Evolutionary conservation across 495 filamentous ascomycete genomes (phyloP).

Genomic region (Podospora conica): DNA sequence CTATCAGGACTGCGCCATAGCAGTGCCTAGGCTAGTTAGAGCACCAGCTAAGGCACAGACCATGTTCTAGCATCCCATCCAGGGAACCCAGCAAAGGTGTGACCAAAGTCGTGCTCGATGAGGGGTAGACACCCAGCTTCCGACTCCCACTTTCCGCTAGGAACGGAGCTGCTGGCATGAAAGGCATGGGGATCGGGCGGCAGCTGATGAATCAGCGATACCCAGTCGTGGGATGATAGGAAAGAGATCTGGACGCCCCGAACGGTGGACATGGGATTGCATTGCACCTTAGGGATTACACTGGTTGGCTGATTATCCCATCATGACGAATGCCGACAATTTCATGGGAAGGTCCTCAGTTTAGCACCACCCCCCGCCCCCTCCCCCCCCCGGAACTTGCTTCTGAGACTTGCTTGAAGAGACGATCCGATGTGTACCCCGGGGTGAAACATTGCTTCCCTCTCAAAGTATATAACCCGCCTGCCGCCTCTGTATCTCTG

Average conservation of each 20-base stretch:
- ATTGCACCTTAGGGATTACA: not conserved
- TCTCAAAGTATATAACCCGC: not conserved
- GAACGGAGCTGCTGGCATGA: not conserved
- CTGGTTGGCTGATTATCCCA: constrained; percentile 22
- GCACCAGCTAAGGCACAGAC: rapidly evolving
- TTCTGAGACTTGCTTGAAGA: not conserved
- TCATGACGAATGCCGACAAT: constrained; percentile 25
- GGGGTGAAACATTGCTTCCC: not conserved
- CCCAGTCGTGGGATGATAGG: not conserved
- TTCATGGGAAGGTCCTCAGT: not conserved
- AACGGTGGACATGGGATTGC: not conserved
- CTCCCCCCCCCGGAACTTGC: not conserved
- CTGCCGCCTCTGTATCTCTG: not conserved
- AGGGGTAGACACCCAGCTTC: not conserved
- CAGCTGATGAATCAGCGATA: not conserved
- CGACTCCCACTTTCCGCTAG: not conserved
- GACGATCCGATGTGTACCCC: not conserved
- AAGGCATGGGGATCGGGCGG: not conserved
- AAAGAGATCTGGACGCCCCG: not conserved
- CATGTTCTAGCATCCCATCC: not conserved
- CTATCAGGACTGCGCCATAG: not conserved
- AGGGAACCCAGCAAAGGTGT: not conserved
- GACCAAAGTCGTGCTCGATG: not conserved
- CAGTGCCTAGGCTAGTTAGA: not conserved
- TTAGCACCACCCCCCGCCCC: too few relatives aligned